Percentiles rank a stretch among this genome's conserved stretches.
Evolutionary conservation across 345 rosid species (phyloP).

Genomic region (Citrus sp.): DNA sequence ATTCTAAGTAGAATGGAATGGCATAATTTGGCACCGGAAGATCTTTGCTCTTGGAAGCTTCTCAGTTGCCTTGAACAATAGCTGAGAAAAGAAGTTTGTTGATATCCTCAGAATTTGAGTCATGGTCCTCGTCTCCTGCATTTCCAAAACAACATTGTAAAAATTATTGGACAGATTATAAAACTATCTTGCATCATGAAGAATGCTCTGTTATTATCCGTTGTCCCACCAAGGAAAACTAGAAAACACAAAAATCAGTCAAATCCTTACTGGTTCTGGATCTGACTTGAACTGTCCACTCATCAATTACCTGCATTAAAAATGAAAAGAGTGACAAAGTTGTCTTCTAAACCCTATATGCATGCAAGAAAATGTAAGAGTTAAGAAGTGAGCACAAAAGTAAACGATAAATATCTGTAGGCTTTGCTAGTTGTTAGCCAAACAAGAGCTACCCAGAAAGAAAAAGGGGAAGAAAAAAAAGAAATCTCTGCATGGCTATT

Average conservation of each 20-base stretch:
- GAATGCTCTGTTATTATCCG: background rate
- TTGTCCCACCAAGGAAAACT: background rate
- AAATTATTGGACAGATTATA: background rate
- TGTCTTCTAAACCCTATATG: background rate
- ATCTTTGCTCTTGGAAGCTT: background rate
- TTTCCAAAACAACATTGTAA: background rate
- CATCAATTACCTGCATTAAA: conserved; percentile 63
- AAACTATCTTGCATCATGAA: no score
- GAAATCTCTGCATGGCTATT: conserved; percentile 10
- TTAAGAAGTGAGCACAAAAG: background rate
- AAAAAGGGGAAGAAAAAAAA: background rate
- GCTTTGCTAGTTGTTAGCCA: conserved; percentile 7
- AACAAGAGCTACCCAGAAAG: conserved; percentile 18
- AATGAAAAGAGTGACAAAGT: background rate
- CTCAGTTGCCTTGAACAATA: conserved; percentile 49
- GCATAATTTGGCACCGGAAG: background rate
- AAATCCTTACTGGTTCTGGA: conserved; percentile 53
- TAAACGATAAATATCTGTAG: conserved; percentile 1
- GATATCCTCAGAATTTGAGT: conserved; percentile 56
- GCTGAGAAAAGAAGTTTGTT: conserved; percentile 80
- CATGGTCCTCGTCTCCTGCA: conserved; percentile 52
- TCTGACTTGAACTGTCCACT: conserved; percentile 82
- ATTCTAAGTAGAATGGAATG: background rate
- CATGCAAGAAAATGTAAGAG: background rate
- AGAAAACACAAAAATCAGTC: background rate